Conservation (phyloP, 2,329 filamentous ascomycete genomes). For the Lecanicillium sp. region DNA sequence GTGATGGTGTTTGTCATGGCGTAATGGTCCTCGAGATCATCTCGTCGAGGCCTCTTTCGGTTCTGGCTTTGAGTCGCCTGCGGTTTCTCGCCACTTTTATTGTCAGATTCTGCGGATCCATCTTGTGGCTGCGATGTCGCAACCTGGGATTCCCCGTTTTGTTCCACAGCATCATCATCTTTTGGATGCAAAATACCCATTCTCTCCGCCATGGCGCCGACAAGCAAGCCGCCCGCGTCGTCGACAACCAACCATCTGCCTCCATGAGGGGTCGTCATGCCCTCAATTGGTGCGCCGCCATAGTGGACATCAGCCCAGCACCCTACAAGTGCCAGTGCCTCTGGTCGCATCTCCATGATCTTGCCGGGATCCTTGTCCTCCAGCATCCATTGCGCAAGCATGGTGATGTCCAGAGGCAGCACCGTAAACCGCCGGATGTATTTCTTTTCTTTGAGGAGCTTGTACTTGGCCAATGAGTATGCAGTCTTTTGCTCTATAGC, state of each 20-base stretch:
- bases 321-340: slow-evolving; percentile 70
- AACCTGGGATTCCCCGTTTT: slow-evolving; percentile 5
- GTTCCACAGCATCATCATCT: slow-evolving; percentile 20
- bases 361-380: slow-evolving; percentile 71
- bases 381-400: slow-evolving; percentile 68
- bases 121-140: slow-evolving; percentile 5
- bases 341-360: slow-evolving; percentile 79
- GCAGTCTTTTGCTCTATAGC: slow-evolving; percentile 89
- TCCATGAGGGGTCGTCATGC: slow-evolving; percentile 18
- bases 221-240: slow-evolving; percentile 75
- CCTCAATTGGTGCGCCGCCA: slow-evolving; percentile 20
- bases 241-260: slow-evolving; percentile 74
- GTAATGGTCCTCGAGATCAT: slow-evolving; percentile 56
- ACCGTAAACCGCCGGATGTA: slow-evolving; percentile 84
- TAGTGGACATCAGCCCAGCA: slow-evolving; percentile 90
- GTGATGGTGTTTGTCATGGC: slow-evolving; percentile 69
- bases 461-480: slow-evolving; percentile 93
- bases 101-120: background rate
- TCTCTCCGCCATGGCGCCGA: slow-evolving; percentile 77
- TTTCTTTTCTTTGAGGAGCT: slow-evolving; percentile 86
- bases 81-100: background rate
- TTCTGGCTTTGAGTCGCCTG: slow-evolving; percentile 3
- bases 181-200: slow-evolving; percentile 68
- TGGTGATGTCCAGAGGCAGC: slow-evolving; percentile 70
- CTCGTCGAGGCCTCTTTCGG: slow-evolving; percentile 22